Base-by-base conservation (phyloP, 768 basidiomycete genomes). In the Naematelia encephala region DNA sequence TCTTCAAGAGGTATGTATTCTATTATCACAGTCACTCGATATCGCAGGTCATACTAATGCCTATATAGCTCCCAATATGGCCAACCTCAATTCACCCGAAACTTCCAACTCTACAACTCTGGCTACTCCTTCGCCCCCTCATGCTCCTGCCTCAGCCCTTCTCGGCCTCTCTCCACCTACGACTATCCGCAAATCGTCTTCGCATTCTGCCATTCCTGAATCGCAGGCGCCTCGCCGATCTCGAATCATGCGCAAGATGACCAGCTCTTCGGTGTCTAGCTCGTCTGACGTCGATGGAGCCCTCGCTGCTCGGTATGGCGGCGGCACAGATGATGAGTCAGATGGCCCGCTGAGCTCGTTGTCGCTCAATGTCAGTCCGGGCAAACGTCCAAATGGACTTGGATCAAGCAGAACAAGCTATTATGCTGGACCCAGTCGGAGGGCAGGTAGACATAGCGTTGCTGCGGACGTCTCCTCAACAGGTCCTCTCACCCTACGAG, bases 401-500 rank as follows among this genome's bases (percentile, higher is more conserved):
- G 51, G 51, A 4, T 48, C 51, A 19, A 57, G 60, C 44, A 50
- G 48, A 26, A 42, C 21, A 13, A 26, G 43, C 4, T 62, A 64
- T 58, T 51, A 54, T 54, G 63, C 39, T 25, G 64, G 69, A 26
- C 58, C 65, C 16, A 75, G 64, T 49, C 64, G 59, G 55, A 26
- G 72, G 22, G 62, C 56, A 44, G 74, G 74, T 11, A 61, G 74
- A 51, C 69, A 75, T 54, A 75, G 72, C 54, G 67, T 69, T 2
- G 74, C 70, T 27, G 59, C 57, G 23, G 66, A 66, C 48, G 53
- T 54, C 11, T 44, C 30, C 2, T 56, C 51, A 26, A 66, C 39
- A 34, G 70, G 69, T 54, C 66, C 69, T 14, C 82, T 96, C 65
- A 94, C 93, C 0, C 81, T 99, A 13, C 84, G 92, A 5, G 94